Percentiles rank a stretch among this genome's conserved stretches.
phyloP scores from a whole-genome alignment of 768 basidiomycete genomes.

The Trametopsis cervina region DNA sequence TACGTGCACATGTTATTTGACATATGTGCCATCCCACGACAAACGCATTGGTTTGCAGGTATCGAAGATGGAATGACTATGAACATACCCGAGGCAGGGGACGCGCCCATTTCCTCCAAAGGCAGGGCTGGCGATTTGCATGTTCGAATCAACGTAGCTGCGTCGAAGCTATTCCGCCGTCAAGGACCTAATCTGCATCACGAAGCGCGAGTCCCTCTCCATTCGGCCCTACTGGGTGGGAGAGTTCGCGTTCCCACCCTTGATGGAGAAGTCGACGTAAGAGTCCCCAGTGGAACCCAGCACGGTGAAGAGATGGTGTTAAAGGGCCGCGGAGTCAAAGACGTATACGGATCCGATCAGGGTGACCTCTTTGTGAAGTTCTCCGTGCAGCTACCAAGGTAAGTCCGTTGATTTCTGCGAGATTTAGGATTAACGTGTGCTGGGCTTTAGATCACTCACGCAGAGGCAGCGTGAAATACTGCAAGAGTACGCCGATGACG shows the following conservation, averaged over 20 bases:
- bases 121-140: constrained; percentile 81
- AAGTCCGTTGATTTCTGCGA: constrained; percentile 23
- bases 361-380: constrained; percentile 91
- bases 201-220: constrained; percentile 83
- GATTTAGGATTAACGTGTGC: constrained; percentile 9
- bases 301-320: constrained; percentile 96
- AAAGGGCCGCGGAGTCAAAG: constrained; percentile 74
- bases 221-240: constrained; percentile 90
- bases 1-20: constrained; percentile 29
- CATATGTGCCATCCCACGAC: not conserved
- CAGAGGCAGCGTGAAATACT: constrained; percentile 80
- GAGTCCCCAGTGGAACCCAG: constrained; percentile 88
- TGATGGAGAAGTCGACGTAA: constrained; percentile 93
- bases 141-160: constrained; percentile 76
- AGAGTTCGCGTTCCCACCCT: constrained; percentile 88
- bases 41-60: constrained; percentile 37
- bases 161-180: constrained; percentile 80
- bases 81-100: constrained; percentile 73
- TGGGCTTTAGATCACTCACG: constrained; percentile 60
- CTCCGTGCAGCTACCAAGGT: constrained; percentile 86
- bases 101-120: constrained; percentile 74
- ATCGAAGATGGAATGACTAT: constrained; percentile 95
- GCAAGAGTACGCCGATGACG: constrained; percentile 86
- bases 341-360: constrained; percentile 49
- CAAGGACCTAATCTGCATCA: constrained; percentile 92